Conservation (phyloP, 192 early-diverging fungal genomes). For the Coemansia sp. region DNA sequence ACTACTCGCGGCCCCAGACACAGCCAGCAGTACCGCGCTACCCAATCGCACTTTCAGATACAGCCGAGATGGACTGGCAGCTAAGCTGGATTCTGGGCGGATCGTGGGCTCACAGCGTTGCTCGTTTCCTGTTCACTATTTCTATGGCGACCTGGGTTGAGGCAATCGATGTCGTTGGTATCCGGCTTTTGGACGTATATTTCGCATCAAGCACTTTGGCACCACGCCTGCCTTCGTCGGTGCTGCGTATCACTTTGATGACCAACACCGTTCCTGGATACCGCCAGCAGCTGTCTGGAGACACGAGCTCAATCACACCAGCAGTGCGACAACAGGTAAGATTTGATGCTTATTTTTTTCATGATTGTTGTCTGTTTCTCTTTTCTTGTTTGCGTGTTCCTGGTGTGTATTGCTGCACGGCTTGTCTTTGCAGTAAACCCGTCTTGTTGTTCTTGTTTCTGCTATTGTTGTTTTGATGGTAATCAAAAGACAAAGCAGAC, state of each 20-base stretch:
- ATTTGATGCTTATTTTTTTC: background rate
- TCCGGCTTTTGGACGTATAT: slow-evolving; percentile 37
- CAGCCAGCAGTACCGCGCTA: slow-evolving; percentile 11
- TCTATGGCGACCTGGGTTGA: slow-evolving; percentile 49
- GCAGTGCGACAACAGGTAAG: slow-evolving; percentile 47
- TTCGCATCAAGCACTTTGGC: slow-evolving; percentile 54
- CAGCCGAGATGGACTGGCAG: slow-evolving; percentile 48
- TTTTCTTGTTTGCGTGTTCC: background rate
- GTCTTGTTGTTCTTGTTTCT: background rate
- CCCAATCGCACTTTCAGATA: slow-evolving; percentile 29
- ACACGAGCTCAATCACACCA: background rate
- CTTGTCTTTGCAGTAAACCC: background rate
- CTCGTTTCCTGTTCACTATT: slow-evolving; percentile 46
- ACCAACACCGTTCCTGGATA: slow-evolving; percentile 8
- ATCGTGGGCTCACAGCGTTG: slow-evolving; percentile 23
- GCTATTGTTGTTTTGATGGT: background rate
- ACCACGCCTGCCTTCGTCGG: slow-evolving; percentile 43
- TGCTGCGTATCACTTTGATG: slow-evolving; percentile 37
- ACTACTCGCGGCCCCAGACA: background rate
- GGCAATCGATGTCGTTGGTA: slow-evolving; percentile 20
- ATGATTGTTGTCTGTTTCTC: background rate
- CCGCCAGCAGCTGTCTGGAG: background rate
- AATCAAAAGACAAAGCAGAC: background rate
- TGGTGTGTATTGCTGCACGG: background rate
- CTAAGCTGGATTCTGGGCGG: slow-evolving; percentile 32